Conservation (phyloP, 2,329 filamentous ascomycete species). For the Fusarium tanahbumbuense region DNA sequence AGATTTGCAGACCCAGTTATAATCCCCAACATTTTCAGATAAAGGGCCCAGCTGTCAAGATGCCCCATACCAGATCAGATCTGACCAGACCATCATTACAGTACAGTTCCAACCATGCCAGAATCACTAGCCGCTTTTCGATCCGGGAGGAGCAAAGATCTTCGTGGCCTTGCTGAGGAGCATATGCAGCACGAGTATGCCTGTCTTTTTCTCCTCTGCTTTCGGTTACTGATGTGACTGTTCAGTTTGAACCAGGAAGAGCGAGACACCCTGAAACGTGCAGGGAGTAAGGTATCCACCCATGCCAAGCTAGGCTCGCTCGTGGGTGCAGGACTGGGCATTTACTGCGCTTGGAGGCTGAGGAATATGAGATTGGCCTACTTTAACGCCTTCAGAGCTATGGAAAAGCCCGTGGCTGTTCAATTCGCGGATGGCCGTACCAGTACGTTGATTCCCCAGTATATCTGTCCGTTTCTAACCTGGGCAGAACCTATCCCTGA, state of each 20-base stretch:
- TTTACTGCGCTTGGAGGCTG: neutral
- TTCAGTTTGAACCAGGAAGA: neutral
- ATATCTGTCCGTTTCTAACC: neutral
- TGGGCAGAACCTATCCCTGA: neutral
- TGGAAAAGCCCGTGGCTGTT: slow-evolving; percentile 6
- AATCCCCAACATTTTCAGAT: neutral
- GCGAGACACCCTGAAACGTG: neutral
- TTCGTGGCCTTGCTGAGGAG: neutral
- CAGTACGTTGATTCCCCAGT: neutral
- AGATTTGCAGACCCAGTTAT: neutral
- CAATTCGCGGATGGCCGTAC: slow-evolving; percentile 8
- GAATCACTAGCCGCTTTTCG: slow-evolving; percentile 9
- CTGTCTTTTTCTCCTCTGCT: no score
- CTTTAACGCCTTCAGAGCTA: slow-evolving; percentile 3
- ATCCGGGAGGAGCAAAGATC: neutral
- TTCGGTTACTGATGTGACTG: neutral
- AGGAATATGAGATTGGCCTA: slow-evolving; percentile 10
- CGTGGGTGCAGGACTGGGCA: neutral
- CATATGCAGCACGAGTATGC: slow-evolving; percentile 13
- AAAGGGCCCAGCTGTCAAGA: neutral
- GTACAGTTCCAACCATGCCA: neutral
- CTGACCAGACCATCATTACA: neutral
- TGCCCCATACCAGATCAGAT: neutral
- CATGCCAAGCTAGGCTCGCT: neutral
- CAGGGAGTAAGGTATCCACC: neutral